Base-by-base conservation (phyloP, 2,329 filamentous ascomycete genomes). In the Colletotrichum plurivorum region DNA sequence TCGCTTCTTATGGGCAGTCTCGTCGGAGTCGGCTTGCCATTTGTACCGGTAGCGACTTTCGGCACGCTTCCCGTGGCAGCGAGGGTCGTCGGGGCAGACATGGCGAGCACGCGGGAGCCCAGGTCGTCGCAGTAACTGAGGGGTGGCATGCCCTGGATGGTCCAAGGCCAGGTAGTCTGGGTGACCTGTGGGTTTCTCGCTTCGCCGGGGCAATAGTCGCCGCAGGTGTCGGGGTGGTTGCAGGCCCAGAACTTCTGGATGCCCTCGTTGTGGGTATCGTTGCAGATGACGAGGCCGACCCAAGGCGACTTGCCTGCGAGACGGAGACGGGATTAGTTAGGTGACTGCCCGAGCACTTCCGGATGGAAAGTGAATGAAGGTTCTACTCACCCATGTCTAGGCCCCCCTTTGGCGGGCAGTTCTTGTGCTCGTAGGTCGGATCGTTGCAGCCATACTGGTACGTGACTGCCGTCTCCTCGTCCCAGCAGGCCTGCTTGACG, bases 401-500 rank as follows among this genome's bases (percentile, higher is more conserved):
- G 10, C 63, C 63, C 1, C 67, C 63, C 20, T 70, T 70, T 0
- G 41, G 22, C 1, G 67, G 67, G 16, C 67, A 70, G 48, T 51
- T 67, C 16, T 57, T n/a, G 53, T 70, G 63, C 2, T 49, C 25
- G n/a, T 70, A 70, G 8, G 48, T 68, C n/a, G 58, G 57, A n/a
- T 70, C 63, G 13, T 67, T 70, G 36, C 67, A 70, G 31, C 67
- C 67, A 22, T 70, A 70, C 41, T 67, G 63, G 3, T 70, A 70
- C 0, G 67, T 70, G 4, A 67, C 48, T 31, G 52, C 56, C 0
- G 57, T 55, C 2, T 39, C 20, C 15, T 12, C 22, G 4, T 70
- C 48, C 49, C 54, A 70, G 15, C 67, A 70, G 18, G 57, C 67
- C 31, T 58, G 20, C 3, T 54, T 51, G 16, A 70, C 7, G 15